phyloP scores from a whole-genome alignment of 2,329 filamentous ascomycete species.

The Curvularia sp. region DNA sequence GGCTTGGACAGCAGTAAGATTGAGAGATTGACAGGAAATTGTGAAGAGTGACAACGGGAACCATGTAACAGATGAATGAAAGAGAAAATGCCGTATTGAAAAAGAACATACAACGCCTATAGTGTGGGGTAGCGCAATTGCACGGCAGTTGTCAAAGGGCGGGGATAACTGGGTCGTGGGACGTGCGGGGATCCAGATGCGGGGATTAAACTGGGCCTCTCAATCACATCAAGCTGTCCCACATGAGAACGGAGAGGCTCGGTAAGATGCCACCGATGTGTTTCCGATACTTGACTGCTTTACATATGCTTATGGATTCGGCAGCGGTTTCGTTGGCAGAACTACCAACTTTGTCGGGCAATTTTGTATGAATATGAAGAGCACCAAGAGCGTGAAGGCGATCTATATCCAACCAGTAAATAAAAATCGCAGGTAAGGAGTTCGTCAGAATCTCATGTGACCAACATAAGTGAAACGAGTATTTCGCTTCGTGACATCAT shows the following conservation, averaged over 20 bases:
- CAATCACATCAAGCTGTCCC: background rate
- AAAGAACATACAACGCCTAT: background rate
- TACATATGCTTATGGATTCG: background rate
- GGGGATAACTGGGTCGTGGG: constrained; percentile 6
- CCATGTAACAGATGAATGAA: background rate
- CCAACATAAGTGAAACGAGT: background rate
- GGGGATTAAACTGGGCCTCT: background rate
- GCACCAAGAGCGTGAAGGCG: background rate
- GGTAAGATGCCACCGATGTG: constrained; percentile 9
- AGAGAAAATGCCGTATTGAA: background rate
- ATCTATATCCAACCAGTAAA: too few relatives aligned
- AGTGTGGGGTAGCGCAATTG: constrained; percentile 18
- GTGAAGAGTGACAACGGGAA: background rate
- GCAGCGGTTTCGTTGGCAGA: background rate
- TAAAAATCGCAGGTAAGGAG: too few relatives aligned
- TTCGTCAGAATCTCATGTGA: too few relatives aligned
- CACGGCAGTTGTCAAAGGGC: constrained; percentile 5
- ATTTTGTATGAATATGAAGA: background rate
- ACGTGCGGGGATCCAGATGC: constrained; percentile 22
- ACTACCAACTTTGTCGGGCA: background rate
- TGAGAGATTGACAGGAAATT: background rate
- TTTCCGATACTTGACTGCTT: background rate
- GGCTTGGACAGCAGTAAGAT: background rate
- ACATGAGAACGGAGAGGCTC: background rate
- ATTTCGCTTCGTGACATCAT: background rate